phyloP scores from a whole-genome alignment of 495 filamentous ascomycete genomes.

The Penicillium subrubescens region DNA sequence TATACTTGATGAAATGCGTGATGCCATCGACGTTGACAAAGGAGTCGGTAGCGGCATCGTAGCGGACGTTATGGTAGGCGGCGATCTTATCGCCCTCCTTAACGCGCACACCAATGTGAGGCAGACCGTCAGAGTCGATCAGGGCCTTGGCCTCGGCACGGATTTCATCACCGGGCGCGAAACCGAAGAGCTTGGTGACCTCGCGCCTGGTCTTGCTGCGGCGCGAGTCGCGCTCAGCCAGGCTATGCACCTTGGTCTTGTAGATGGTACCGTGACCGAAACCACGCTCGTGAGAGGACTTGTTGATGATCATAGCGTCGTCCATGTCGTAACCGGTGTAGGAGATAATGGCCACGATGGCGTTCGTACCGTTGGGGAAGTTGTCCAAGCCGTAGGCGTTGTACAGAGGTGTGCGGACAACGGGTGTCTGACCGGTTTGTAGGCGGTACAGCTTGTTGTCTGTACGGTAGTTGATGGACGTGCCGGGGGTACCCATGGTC shows the following conservation, averaged over 20 bases:
- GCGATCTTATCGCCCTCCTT: slow-evolving; percentile 80
- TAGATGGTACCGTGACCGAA: slow-evolving; percentile 96
- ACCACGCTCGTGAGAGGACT: slow-evolving; percentile 95
- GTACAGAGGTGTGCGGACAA: slow-evolving; percentile 88
- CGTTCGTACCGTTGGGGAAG: slow-evolving; percentile 97
- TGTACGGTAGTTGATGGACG: slow-evolving; percentile 80
- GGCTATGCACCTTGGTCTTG: slow-evolving; percentile 87
- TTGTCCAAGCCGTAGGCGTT: slow-evolving; percentile 97
- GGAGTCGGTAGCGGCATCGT: slow-evolving; percentile 61
- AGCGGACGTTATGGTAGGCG: slow-evolving; percentile 84
- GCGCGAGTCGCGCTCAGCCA: slow-evolving; percentile 70
- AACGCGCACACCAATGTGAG: slow-evolving; percentile 73
- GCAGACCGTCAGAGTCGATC: slow-evolving; percentile 86
- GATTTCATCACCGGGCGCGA: slow-evolving; percentile 70
- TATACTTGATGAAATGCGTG: slow-evolving; percentile 87
- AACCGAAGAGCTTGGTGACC: slow-evolving; percentile 79
- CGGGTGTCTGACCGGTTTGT: slow-evolving; percentile 93
- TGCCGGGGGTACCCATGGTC: slow-evolving; percentile 95
- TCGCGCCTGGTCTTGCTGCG: slow-evolving; percentile 55
- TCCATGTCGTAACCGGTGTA: slow-evolving; percentile 99
- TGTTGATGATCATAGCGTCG: slow-evolving; percentile 99
- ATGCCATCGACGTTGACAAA: slow-evolving; percentile 74
- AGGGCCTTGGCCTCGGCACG: slow-evolving; percentile 62
- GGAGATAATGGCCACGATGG: slow-evolving; percentile 94
- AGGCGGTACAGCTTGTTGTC: slow-evolving; percentile 97